Base-by-base conservation (phyloP, 768 basidiomycete genomes). In the Boletus reticulatus region DNA sequence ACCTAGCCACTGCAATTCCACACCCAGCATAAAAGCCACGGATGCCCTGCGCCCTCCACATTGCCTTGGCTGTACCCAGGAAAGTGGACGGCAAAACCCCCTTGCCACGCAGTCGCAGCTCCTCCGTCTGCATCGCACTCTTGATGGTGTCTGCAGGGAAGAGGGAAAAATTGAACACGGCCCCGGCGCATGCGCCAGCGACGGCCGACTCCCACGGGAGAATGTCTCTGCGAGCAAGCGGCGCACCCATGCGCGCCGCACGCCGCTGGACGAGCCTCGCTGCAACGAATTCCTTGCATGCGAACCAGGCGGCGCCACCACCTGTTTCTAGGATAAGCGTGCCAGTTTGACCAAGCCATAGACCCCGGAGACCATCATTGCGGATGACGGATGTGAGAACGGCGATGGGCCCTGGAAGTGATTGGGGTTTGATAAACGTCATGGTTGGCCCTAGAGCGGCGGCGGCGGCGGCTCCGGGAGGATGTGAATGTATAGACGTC, bases 131-230 rank as follows among this genome's bases (percentile, higher is more conserved):
- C 68, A 98, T 91, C 55, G 92, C 82, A 59, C 88, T 91, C 79
- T 98, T 98, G 64, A 98, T 81, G 29, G 91, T 90, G 73, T 98
- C 96, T 5, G 94, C 94, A 0, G 96, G 96, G 78, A 95, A 98
- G 50, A 96, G 78, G n/a, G 91, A 80, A 64, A 95, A 74, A 60
- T 91, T 94, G 74, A 91, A 96, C 44, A 82, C 78, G 5, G 88
- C 86, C 11, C 95, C 95, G 2, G 95, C 92, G 53, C 84, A 80
- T 4, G 93, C 95, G 19, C 95, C 95, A 1, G 89, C 81, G 0
- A 89, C 52, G n/a, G 92, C 93, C 2, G 90, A 87, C 69, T 98
- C 91, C 84, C 84, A 89, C 2, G 87, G 79, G 29, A 76, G 67
- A n/a, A 92, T 76, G 49, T 76, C 82, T 36, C 76, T 78, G 45